phyloP scores from a whole-genome alignment of 139 green algal species.

The Monoraphidium neglectum region DNA sequence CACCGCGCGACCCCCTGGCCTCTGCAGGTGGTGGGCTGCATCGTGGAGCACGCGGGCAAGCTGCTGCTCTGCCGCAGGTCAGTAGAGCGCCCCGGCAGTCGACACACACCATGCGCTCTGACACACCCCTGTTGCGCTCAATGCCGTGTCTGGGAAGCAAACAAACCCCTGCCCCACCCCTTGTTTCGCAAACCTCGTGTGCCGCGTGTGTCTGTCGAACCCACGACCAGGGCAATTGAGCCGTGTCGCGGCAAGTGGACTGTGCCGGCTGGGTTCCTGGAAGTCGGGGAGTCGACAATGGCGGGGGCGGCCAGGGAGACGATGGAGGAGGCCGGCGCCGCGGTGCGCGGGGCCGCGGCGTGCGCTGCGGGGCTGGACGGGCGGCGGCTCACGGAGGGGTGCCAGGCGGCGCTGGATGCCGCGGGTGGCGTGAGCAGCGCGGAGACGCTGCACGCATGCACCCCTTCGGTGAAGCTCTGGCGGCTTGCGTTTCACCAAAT shows the following conservation, averaged over 20 bases:
- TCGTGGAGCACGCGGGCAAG: constrained; percentile 80
- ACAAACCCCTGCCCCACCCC: neutral
- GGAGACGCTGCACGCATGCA: too few species aligned
- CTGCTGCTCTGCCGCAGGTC: constrained; percentile 80
- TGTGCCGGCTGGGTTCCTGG: constrained; percentile 87
- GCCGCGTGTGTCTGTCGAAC: neutral
- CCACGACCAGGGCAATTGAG: constrained; percentile 71
- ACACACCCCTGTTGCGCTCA: neutral
- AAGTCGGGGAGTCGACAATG: constrained; percentile 64
- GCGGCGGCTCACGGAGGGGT: too few species aligned
- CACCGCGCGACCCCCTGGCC: too few species aligned
- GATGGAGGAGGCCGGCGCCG: constrained; percentile 67
- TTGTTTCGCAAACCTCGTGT: neutral
- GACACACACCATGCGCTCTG: too few species aligned
- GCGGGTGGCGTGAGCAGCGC: too few species aligned
- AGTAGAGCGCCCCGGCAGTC: neutral
- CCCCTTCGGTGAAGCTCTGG: too few species aligned
- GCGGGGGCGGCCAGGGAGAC: constrained; percentile 74
- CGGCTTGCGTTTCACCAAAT: too few species aligned
- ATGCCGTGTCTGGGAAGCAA: neutral
- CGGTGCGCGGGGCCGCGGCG: neutral
- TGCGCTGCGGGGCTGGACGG: too few species aligned
- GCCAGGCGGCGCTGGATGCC: too few species aligned
- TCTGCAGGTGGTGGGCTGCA: constrained; percentile 81
- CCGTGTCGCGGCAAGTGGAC: constrained; percentile 90